These are phyloP conservation scores for Penicillium atrosanguineum DNA, from an alignment of 495 filamentous ascomycete genomes.

Conservation along the genomic window DNA sequence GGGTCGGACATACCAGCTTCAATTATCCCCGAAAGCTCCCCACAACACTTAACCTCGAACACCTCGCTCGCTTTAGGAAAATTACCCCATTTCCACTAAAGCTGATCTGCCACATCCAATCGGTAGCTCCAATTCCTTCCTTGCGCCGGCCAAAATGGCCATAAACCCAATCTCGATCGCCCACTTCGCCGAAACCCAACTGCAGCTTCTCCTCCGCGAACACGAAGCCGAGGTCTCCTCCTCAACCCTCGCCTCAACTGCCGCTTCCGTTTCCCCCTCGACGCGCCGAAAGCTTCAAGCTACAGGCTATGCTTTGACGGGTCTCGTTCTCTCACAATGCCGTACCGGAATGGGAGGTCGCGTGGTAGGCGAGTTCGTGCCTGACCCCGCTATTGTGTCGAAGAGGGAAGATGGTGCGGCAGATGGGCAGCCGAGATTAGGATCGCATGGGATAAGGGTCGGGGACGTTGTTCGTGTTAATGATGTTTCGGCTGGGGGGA, in stretches of 20 bases:
- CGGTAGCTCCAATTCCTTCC: neutral
- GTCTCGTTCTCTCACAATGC: conserved; percentile 69
- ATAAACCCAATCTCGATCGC: conserved; percentile 57
- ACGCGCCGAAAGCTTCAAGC: conserved; percentile 74
- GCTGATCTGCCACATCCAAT: neutral
- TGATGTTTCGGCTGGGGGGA: conserved; percentile 66
- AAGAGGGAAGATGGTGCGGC: conserved; percentile 29
- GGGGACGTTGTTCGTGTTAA: conserved; percentile 85
- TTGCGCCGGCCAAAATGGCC: conserved; percentile 14
- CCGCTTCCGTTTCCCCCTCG: conserved; percentile 64
- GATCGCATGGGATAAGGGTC: conserved; percentile 78
- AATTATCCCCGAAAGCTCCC: conserved; percentile 11
- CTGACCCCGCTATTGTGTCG: conserved; percentile 63
- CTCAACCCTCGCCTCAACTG: conserved; percentile 59
- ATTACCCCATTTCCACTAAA: neutral
- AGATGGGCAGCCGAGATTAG: conserved; percentile 44
- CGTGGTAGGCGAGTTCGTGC: conserved; percentile 75
- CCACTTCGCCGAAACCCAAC: conserved; percentile 75
- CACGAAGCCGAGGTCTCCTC: conserved; percentile 63
- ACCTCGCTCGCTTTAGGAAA: neutral
- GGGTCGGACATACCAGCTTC: conserved; percentile 4
- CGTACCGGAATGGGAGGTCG: conserved; percentile 91
- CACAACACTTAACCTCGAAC: neutral
- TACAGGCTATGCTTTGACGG: conserved; percentile 83
- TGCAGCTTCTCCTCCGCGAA: conserved; percentile 73